Evolutionary conservation across 1,284 basidiomycete species (phyloP).

Genomic region (Termitomyces sp.): DNA sequence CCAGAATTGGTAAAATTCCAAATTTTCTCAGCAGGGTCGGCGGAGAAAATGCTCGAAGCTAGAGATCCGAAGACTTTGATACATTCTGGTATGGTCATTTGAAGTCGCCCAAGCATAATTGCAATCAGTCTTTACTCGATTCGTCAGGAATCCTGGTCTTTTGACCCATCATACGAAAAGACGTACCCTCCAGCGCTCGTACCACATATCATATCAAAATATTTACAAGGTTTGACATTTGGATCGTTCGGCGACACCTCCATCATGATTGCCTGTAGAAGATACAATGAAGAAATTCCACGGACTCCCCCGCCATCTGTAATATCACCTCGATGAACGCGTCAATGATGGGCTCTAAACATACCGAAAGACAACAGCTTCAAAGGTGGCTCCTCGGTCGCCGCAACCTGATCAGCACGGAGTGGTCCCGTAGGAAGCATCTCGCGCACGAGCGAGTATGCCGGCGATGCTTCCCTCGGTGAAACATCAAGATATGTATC

Average conservation of each 20-base stretch:
- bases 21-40: slow-evolving; percentile 8
- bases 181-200: slow-evolving; percentile 30
- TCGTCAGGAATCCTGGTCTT: not conserved
- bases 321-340: not conserved
- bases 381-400: slow-evolving; percentile 13
- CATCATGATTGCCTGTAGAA: slow-evolving; percentile 27
- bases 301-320: slow-evolving; percentile 31
- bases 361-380: slow-evolving; percentile 23
- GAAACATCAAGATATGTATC: slow-evolving; percentile 11
- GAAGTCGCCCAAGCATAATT: slow-evolving; percentile 31
- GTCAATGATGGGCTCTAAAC: not conserved
- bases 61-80: slow-evolving; percentile 23
- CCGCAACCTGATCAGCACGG: slow-evolving; percentile 6
- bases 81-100: slow-evolving; percentile 28
- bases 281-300: slow-evolving; percentile 26
- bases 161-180: not conserved
- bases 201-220: slow-evolving; percentile 31
- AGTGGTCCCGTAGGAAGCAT: slow-evolving; percentile 9
- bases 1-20: slow-evolving; percentile 15
- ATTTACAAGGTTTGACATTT: slow-evolving; percentile 25
- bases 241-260: slow-evolving; percentile 13
- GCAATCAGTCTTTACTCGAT: slow-evolving; percentile 25
- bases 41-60: slow-evolving; percentile 24
- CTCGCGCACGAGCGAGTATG: slow-evolving; percentile 10
- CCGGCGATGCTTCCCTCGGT: slow-evolving; percentile 3